These are phyloP conservation scores for Farysia itapuensis DNA, from an alignment of 1,284 basidiomycete genomes.

Conservation along the genomic window DNA sequence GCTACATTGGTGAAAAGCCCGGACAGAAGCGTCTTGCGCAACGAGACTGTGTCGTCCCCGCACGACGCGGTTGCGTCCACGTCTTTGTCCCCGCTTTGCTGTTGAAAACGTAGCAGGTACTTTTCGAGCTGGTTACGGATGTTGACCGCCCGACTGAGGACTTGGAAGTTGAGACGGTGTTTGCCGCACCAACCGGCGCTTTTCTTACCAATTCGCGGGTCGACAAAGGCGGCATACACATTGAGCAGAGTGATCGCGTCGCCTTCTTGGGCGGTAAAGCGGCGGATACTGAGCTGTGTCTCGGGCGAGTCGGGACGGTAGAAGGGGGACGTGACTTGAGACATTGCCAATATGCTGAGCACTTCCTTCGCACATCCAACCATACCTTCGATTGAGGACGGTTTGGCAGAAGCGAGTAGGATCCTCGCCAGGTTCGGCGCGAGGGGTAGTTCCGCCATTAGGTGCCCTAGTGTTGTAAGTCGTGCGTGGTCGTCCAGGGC, in stretches of 20 bases:
- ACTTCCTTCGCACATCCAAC: slow-evolving; percentile 89
- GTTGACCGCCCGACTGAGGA: slow-evolving; percentile 84
- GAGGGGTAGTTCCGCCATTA: slow-evolving; percentile 66
- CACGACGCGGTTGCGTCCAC: no score
- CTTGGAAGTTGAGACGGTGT: slow-evolving; percentile 89
- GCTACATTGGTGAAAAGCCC: slow-evolving; percentile 95
- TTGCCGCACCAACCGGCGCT: slow-evolving; percentile 84
- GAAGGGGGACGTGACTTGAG: slow-evolving; percentile 63
- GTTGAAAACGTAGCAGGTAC: slow-evolving; percentile 83
- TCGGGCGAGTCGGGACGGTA: slow-evolving; percentile 66
- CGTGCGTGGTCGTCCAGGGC: slow-evolving; percentile 62
- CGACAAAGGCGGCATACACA: slow-evolving; percentile 88
- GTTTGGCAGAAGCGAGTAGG: neutral
- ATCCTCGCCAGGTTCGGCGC: slow-evolving; percentile 64
- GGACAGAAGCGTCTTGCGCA: slow-evolving; percentile 82
- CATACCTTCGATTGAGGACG: slow-evolving; percentile 41
- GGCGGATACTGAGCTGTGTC: slow-evolving; percentile 84
- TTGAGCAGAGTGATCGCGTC: slow-evolving; percentile 90
- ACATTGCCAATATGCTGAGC: slow-evolving; percentile 93
- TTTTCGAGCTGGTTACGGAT: slow-evolving; percentile 90
- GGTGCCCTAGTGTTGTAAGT: slow-evolving; percentile 63
- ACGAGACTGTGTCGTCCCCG: no score
- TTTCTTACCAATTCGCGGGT: slow-evolving; percentile 70
- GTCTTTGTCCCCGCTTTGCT: no score
- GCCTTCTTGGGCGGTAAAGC: slow-evolving; percentile 96